phyloP scores from a whole-genome alignment of 192 early-diverging fungal genomes.

The Coemansia sp. region DNA sequence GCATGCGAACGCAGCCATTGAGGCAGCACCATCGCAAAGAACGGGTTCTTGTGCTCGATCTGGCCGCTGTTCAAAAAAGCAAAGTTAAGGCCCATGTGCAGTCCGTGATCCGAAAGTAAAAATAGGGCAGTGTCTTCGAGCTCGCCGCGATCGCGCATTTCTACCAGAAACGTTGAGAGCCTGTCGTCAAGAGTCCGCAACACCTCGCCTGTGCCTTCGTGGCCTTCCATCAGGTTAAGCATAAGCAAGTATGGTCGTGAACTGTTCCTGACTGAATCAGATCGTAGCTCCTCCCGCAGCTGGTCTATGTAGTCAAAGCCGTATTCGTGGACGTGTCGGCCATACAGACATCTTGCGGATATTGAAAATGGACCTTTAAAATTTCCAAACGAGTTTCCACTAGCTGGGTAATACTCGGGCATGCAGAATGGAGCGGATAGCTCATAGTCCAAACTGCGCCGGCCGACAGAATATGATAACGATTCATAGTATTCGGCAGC shows the following conservation, averaged over 20 bases:
- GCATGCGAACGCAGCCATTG: constrained; percentile 36
- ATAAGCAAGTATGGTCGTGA: constrained; percentile 36
- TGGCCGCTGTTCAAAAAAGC: constrained; percentile 35
- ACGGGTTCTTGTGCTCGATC: constrained; percentile 52
- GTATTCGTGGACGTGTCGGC: constrained; percentile 42
- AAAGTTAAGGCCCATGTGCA: constrained; percentile 54
- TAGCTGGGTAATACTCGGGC: constrained; percentile 54
- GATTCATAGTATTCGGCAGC: constrained; percentile 15
- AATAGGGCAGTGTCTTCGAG: constrained; percentile 41
- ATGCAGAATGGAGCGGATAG: constrained; percentile 60
- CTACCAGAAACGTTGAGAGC: constrained; percentile 24
- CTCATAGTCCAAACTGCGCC: constrained; percentile 57
- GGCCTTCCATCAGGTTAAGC: constrained; percentile 34
- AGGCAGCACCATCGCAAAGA: constrained; percentile 35
- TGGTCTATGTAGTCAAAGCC: constrained; percentile 44
- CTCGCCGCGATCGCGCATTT: constrained; percentile 29
- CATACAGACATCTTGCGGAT: constrained; percentile 39
- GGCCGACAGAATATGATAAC: constrained; percentile 31
- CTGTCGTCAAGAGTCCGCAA: constrained; percentile 30
- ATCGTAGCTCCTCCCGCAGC: constrained; percentile 24
- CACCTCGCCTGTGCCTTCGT: constrained; percentile 50
- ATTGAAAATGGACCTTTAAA: constrained; percentile 52
- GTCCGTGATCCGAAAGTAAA: constrained; percentile 34
- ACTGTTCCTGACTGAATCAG: background rate
- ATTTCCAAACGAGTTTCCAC: constrained; percentile 56